Conservation (phyloP, 257 asterid genomes). For the Nicotiana knightiana region DNA sequence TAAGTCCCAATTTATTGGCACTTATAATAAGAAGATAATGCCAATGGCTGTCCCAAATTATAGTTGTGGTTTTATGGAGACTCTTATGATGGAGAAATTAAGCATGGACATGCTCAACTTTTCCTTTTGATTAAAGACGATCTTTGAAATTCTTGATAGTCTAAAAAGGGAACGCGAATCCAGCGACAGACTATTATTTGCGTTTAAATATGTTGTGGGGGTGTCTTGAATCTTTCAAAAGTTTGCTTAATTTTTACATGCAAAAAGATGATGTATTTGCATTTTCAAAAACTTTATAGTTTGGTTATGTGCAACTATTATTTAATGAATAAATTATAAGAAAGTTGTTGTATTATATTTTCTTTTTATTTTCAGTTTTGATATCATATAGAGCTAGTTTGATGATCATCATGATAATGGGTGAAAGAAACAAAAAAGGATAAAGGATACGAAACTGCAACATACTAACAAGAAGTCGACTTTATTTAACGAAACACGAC, state of each 20-base stretch:
- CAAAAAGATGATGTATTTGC: background rate
- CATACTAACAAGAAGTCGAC: background rate
- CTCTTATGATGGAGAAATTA: slow-evolving; percentile 33
- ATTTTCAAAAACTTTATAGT: background rate
- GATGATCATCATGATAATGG: background rate
- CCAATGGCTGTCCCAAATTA: background rate
- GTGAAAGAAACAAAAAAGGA: background rate
- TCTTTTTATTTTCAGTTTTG: background rate
- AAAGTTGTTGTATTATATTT: background rate
- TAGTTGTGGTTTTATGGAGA: slow-evolving; percentile 18
- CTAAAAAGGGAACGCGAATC: no score
- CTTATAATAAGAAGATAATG: background rate
- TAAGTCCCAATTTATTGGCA: background rate
- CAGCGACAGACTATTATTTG: no score
- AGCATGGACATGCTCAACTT: slow-evolving; percentile 31
- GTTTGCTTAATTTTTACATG: background rate
- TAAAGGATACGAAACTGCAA: background rate
- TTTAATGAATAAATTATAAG: background rate
- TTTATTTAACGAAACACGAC: no score
- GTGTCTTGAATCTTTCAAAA: background rate
- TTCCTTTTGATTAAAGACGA: slow-evolving; percentile 6
- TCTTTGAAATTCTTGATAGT: no score
- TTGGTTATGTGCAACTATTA: slow-evolving; percentile 2
- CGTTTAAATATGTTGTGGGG: background rate
- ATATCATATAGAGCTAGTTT: background rate